Base-by-base conservation (phyloP, 2,329 filamentous ascomycete genomes). In the Aschersonia sp. region DNA sequence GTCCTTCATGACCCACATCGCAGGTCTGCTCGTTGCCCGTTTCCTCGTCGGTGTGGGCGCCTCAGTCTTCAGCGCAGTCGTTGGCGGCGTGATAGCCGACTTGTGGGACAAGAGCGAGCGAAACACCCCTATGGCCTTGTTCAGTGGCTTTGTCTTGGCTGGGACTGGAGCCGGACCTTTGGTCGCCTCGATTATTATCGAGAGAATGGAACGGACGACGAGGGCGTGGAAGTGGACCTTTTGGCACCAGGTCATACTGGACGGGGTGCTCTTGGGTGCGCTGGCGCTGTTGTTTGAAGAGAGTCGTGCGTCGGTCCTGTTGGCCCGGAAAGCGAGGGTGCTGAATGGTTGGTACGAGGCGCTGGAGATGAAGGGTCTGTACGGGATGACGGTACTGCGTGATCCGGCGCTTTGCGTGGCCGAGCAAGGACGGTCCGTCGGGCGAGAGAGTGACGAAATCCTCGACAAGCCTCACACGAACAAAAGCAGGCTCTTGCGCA, bases 21-120 rank as follows among this genome's bases (percentile, higher is more conserved):
- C 76, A 0, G 87, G 84, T 3, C 84, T 95, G 75, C 62, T 94
- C 0, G 65, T 89, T 2, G 77, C 81, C 0, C 77, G 89, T 1
- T 85, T 95, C 59, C 72, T 92, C 44, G 75, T 80, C 7, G 89
- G 89, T 1, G 78, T 80, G n/a, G 85, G 85, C 5, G 82, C 78
- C 5, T 88, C 82, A 45, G 80, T 74, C 0, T 94, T 94, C 59
- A 88, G 84, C 43, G 92, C 87, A 29, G 89, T 95, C 74, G 84
- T 94, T 0, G 89, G 89, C n/a, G 89, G 89, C 3, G 85, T 96
- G 4, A 83, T 96, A 41, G 84, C 84, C 46, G 89, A 96, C 58
- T 77, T 95, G 50, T 95, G 89, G 67, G 77, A 82, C 45, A 79
- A 85, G 7, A 69, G 85, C 50, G 81, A 85, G 43, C 74, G 91